phyloP scores from a whole-genome alignment of 257 asterid genomes.

The Haberlea rhodopensis region DNA sequence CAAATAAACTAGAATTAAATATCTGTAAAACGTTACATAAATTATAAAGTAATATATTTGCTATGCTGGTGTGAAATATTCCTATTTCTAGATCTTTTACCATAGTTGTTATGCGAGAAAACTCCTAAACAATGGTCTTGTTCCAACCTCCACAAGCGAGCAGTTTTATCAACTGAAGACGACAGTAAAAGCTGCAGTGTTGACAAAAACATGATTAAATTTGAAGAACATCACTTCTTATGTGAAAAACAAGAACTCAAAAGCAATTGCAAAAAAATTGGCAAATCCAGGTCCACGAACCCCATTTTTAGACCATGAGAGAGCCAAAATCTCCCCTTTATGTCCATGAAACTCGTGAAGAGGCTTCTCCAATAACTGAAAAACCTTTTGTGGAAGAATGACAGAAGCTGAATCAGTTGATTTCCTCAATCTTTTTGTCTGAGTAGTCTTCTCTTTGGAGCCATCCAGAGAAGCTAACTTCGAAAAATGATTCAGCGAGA shows the following conservation, averaged over 20 bases:
- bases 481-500: slow-evolving; percentile 52
- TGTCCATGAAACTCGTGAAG: slow-evolving; percentile 83
- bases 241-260: neutral
- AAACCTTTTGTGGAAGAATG: slow-evolving; percentile 71
- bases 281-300: slow-evolving; percentile 43
- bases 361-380: slow-evolving; percentile 77
- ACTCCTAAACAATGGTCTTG: slow-evolving; percentile 61
- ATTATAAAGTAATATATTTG: neutral
- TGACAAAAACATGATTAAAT: neutral
- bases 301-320: slow-evolving; percentile 88
- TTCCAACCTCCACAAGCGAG: slow-evolving; percentile 88
- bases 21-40: slow-evolving; percentile 16
- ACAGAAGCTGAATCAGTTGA: slow-evolving; percentile 74
- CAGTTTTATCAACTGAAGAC: slow-evolving; percentile 83
- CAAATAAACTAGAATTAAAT: slow-evolving; percentile 12
- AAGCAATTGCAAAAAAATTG: neutral
- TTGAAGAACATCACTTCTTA: slow-evolving; percentile 14
- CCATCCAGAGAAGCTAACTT: slow-evolving; percentile 50
- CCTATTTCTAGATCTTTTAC: slow-evolving; percentile 34
- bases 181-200: slow-evolving; percentile 70
- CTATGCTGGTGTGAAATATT: neutral
- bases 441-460: slow-evolving; percentile 40
- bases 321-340: slow-evolving; percentile 70
- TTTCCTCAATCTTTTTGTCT: slow-evolving; percentile 40
- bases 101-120: slow-evolving; percentile 75